Evolutionary conservation across 2,329 filamentous ascomycete species (phyloP).

Genomic region (Cephalotrichum gorgonifer): DNA sequence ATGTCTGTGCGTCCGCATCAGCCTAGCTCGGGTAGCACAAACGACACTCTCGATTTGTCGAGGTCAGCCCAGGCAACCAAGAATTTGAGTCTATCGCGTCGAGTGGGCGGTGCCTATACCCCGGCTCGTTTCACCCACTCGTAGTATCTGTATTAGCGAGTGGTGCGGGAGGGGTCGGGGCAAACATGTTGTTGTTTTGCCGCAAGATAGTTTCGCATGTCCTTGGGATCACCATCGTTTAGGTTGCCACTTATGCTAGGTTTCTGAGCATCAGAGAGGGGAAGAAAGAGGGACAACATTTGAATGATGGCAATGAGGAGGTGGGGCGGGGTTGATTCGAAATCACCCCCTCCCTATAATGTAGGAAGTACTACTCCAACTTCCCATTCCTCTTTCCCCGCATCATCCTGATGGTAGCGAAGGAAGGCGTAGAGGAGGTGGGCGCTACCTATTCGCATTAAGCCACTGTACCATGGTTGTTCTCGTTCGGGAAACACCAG

Average conservation of each 20-base stretch:
- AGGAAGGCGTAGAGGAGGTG: neutral
- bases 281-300: too few relatives aligned
- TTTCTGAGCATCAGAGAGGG: neutral
- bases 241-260: neutral
- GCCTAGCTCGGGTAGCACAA: neutral
- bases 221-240: neutral
- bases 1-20: neutral
- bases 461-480: neutral
- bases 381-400: neutral
- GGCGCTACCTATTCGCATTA: too few relatives aligned
- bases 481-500: neutral
- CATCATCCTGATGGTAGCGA: neutral
- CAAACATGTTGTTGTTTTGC: neutral
- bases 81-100: neutral
- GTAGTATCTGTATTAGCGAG: neutral
- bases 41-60: too few relatives aligned
- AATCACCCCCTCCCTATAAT: too few relatives aligned
- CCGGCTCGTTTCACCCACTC: neutral
- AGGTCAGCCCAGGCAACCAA: neutral
- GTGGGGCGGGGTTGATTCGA: neutral
- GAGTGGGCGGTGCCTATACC: neutral
- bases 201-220: slow-evolving; percentile 3
- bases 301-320: too few relatives aligned
- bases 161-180: neutral
- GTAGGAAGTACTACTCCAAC: too few relatives aligned